A percentile compares a stretch with the other conserved stretches of the same genome.
Evolutionary conservation across 768 basidiomycete species (phyloP).

Genomic region (Amanita muscaria): DNA sequence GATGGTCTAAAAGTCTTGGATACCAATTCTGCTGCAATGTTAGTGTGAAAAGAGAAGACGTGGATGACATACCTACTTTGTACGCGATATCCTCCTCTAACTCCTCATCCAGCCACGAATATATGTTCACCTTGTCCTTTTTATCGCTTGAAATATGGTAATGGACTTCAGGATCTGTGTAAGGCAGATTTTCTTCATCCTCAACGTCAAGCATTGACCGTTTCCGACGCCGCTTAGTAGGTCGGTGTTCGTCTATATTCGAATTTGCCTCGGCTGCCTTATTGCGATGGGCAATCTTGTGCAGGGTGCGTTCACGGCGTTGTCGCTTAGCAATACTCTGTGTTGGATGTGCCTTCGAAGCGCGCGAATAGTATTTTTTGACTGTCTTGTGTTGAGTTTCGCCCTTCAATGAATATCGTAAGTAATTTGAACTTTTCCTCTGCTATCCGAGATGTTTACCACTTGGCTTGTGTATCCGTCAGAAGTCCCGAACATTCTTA

Average conservation of each 20-base stretch:
- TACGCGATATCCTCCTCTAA: neutral
- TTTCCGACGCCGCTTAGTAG: neutral
- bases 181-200: neutral
- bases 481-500: constrained; percentile 19
- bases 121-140: neutral
- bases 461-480: constrained; percentile 25
- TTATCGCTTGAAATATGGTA: neutral
- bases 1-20: constrained; percentile 17
- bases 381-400: constrained; percentile 7
- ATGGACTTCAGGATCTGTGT: constrained; percentile 10
- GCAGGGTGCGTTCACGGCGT: neutral
- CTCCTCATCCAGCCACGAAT: neutral
- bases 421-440: constrained; percentile 16
- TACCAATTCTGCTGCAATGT: constrained; percentile 12
- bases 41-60: neutral
- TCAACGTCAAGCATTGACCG: too few relatives aligned
- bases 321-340: constrained; percentile 10
- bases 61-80: constrained; percentile 7
- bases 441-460: constrained; percentile 19
- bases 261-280: too few relatives aligned
- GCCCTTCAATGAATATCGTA: neutral
- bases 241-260: neutral
- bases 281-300: neutral
- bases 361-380: constrained; percentile 25
- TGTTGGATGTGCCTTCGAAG: constrained; percentile 20